Conservation (phyloP, 306 rosid genomes). For the Dalbergia cochinchinensis region DNA sequence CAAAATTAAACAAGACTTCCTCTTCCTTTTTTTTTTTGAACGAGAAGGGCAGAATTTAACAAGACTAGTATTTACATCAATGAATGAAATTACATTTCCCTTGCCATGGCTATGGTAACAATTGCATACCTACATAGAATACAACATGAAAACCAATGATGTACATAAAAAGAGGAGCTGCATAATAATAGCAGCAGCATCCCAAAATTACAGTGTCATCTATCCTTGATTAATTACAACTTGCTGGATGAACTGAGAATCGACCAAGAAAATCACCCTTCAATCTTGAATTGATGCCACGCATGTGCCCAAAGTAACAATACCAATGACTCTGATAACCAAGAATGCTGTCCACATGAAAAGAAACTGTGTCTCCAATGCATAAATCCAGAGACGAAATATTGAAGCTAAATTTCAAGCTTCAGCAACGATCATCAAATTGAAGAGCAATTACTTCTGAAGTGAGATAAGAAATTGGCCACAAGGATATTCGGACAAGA, state of each 20-base stretch:
- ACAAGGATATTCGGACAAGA: constrained; percentile 71
- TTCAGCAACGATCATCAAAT: constrained; percentile 27
- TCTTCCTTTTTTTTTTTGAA: too few relatives aligned
- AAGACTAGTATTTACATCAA: constrained; percentile 54
- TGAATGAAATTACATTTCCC: constrained; percentile 46
- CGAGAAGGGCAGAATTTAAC: too few relatives aligned
- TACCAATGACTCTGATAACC: constrained; percentile 25
- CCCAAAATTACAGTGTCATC: constrained; percentile 33
- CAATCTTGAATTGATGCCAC: constrained; percentile 11
- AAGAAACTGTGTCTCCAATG: constrained; percentile 34
- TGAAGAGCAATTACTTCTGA: constrained; percentile 50
- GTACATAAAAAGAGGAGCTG: constrained; percentile 37
- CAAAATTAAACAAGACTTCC: too few relatives aligned
- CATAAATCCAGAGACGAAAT: constrained; percentile 36
- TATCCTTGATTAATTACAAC: constrained; percentile 44
- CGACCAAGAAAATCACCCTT: constrained; percentile 30
- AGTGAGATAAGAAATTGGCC: constrained; percentile 73
- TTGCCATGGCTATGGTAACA: constrained; percentile 28
- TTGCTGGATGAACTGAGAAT: constrained; percentile 22
- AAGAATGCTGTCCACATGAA: constrained; percentile 9
- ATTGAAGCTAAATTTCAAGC: constrained; percentile 40
- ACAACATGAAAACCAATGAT: constrained; percentile 32
- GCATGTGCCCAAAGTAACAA: background rate
- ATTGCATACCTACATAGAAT: constrained; percentile 43
- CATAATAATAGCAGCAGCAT: constrained; percentile 44